A percentile compares a stretch with the other conserved stretches of the same genome.
Evolutionary conservation across 2,329 filamentous ascomycete species (phyloP).

Genomic region (Penicillium hordei): DNA sequence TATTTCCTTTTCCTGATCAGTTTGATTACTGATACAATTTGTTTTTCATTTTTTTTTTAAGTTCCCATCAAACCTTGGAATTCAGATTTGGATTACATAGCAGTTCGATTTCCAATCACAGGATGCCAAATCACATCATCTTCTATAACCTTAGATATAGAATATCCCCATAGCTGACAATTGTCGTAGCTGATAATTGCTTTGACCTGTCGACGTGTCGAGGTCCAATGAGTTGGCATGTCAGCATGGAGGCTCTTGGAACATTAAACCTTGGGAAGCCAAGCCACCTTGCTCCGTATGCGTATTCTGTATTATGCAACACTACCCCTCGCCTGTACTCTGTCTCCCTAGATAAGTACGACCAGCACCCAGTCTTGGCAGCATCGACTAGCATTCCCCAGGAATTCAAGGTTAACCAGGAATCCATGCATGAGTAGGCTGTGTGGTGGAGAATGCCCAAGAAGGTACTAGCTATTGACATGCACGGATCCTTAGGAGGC

Average conservation of each 20-base stretch:
- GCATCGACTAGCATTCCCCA: constrained; percentile 8
- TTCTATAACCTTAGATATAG: background rate
- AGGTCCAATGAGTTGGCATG: background rate
- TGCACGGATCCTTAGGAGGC: background rate
- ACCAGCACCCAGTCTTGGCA: constrained; percentile 3
- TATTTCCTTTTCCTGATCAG: background rate
- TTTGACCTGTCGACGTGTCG: background rate
- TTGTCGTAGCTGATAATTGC: background rate
- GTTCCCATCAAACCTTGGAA: background rate
- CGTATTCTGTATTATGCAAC: background rate
- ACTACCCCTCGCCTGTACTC: constrained; percentile 1
- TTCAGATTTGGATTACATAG: background rate
- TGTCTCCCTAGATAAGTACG: background rate
- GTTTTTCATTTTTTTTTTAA: background rate
- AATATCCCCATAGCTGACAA: background rate
- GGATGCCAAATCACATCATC: background rate
- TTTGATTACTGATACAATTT: background rate
- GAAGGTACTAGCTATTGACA: background rate
- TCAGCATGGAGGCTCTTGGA: constrained; percentile 4
- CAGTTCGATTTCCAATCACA: constrained; percentile 6
- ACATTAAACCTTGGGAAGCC: constrained; percentile 1
- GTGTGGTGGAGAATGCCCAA: background rate
- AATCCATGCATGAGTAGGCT: background rate
- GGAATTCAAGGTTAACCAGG: background rate
- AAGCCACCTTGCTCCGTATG: background rate